Conservation (phyloP, 2,329 filamentous ascomycete species). For the Parafenestella ontariensis region DNA sequence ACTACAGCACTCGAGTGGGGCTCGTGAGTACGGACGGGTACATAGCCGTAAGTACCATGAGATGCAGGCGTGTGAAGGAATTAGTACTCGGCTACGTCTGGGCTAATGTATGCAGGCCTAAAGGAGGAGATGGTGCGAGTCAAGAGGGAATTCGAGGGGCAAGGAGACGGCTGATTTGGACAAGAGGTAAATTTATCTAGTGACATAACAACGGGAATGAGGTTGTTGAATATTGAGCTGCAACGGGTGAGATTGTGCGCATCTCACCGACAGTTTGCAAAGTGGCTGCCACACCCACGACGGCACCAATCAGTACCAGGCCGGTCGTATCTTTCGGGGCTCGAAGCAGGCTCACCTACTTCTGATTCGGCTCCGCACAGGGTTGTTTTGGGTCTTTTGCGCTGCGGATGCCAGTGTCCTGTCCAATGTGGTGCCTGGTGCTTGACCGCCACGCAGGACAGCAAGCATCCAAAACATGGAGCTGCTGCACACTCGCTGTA, state of each 20-base stretch:
- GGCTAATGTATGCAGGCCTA: constrained; percentile 39
- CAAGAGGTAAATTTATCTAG: neutral
- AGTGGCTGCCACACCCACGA: constrained; percentile 27
- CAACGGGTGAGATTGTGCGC: constrained; percentile 22
- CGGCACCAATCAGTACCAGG: constrained; percentile 24
- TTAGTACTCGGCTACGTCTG: constrained; percentile 18
- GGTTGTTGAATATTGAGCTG: neutral
- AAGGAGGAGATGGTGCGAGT: constrained; percentile 18
- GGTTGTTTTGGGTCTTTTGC: constrained; percentile 24
- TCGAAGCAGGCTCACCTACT: constrained; percentile 15
- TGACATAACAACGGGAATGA: neutral
- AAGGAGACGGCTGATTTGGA: neutral
- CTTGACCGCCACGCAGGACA: constrained; percentile 39
- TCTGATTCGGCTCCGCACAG: constrained; percentile 26
- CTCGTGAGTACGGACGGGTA: constrained; percentile 25
- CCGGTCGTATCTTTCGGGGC: constrained; percentile 23
- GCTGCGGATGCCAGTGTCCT: constrained; percentile 25
- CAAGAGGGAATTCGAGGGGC: neutral
- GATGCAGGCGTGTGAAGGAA: constrained; percentile 26
- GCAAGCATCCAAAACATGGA: constrained; percentile 20
- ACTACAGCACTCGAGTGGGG: constrained; percentile 17
- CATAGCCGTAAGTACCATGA: constrained; percentile 26
- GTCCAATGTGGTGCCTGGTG: constrained; percentile 20
- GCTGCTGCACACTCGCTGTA: constrained; percentile 20
- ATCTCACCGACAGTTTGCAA: constrained; percentile 36